Percentiles rank a stretch among this genome's conserved stretches.
These are phyloP conservation scores for Xylaria digitata DNA, from an alignment of 2,329 filamentous ascomycete species.

Conservation along the genomic window DNA sequence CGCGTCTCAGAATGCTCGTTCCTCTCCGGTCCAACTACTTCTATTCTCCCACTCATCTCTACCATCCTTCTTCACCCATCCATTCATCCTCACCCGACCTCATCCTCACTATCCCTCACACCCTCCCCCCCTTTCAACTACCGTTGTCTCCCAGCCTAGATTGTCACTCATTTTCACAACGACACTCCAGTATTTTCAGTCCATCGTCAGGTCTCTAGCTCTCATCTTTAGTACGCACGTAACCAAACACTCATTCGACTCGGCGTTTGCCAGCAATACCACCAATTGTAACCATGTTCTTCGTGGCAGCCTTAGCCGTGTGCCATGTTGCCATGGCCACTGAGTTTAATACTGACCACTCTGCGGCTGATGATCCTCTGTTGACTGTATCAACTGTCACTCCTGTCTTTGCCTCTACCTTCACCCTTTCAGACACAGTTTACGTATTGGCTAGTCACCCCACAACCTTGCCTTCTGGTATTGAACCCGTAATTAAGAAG, in stretches of 20 bases:
- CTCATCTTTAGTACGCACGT: slow-evolving; percentile 19
- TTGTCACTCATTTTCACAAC: slow-evolving; percentile 15
- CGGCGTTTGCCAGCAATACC: slow-evolving; percentile 24
- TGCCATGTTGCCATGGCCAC: slow-evolving; percentile 31
- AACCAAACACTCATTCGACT: neutral
- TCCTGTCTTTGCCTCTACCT: slow-evolving; percentile 11
- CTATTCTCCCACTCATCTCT: neutral
- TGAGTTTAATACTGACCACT: slow-evolving; percentile 1
- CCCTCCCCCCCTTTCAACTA: slow-evolving; percentile 5
- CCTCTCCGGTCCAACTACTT: neutral
- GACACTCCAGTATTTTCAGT: slow-evolving; percentile 22
- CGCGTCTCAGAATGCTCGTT: neutral
- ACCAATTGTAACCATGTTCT: slow-evolving; percentile 30
- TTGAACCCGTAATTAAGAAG: slow-evolving; percentile 20
- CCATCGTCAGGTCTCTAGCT: slow-evolving; percentile 5
- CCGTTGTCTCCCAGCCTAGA: slow-evolving; percentile 4
- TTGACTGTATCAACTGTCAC: slow-evolving; percentile 8
- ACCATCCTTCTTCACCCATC: neutral
- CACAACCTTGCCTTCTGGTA: slow-evolving; percentile 7
- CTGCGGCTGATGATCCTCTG: slow-evolving; percentile 2
- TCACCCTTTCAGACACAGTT: slow-evolving; percentile 27
- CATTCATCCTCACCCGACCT: neutral
- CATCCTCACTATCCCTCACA: slow-evolving; percentile 1
- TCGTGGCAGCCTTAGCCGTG: slow-evolving; percentile 39
- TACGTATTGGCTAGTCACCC: slow-evolving; percentile 22